Percentiles rank a stretch among this genome's conserved stretches.
Evolutionary conservation across 2,329 filamentous ascomycete genomes (phyloP).

Genomic region (Trichophyton benhamiae): DNA sequence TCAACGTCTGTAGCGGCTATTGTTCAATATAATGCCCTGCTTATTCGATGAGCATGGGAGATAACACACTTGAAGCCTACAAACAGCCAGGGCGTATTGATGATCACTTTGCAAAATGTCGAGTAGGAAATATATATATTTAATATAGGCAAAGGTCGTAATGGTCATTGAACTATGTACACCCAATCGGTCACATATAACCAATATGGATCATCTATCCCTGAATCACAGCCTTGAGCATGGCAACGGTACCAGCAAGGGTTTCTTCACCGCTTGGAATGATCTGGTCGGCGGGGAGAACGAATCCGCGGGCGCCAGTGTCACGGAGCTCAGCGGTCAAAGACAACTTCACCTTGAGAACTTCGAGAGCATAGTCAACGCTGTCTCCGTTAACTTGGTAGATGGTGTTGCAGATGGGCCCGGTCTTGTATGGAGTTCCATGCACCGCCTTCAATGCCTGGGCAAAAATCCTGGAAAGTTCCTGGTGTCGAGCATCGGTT

Average conservation of each 20-base stretch:
- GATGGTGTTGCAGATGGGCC: slow-evolving; percentile 48
- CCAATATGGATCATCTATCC: background rate
- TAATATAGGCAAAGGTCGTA: background rate
- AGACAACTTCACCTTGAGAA: slow-evolving; percentile 32
- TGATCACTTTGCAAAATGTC: background rate
- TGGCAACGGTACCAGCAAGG: slow-evolving; percentile 28
- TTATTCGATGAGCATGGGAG: background rate
- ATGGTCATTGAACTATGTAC: background rate
- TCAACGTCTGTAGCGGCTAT: background rate
- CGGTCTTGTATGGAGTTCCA: slow-evolving; percentile 30
- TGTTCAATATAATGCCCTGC: background rate
- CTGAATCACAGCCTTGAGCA: slow-evolving; percentile 7
- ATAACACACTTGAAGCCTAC: background rate
- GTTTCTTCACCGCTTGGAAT: slow-evolving; percentile 36
- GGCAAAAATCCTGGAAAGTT: slow-evolving; percentile 39
- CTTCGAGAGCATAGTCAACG: slow-evolving; percentile 37
- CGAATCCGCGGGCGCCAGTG: slow-evolving; percentile 38
- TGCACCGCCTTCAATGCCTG: slow-evolving; percentile 46
- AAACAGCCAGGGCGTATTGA: background rate
- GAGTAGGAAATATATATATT: background rate
- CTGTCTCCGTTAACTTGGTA: slow-evolving; percentile 38
- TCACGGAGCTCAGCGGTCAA: slow-evolving; percentile 42
- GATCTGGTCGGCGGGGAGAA: slow-evolving; percentile 40
- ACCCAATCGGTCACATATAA: background rate
- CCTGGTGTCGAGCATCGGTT: slow-evolving; percentile 39